Base-by-base conservation (phyloP, 768 basidiomycete species). In the Pleurotus eryngii region DNA sequence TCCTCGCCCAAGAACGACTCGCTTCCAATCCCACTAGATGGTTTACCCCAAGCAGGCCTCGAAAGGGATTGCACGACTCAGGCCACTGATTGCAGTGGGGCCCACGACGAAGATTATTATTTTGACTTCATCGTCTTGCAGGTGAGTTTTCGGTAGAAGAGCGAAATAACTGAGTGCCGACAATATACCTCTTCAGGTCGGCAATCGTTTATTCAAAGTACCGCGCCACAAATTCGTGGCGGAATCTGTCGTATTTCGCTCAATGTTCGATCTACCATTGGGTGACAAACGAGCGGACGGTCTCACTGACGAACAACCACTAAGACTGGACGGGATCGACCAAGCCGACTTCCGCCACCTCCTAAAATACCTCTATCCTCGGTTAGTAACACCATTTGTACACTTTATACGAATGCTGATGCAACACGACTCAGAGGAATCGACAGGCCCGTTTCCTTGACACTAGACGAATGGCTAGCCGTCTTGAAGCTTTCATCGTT, bases 241-340 rank as follows among this genome's bases (percentile, higher is more conserved):
- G 18, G 59, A 60, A 35, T 60, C 39, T 8, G 26, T 24, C 22
- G 20, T 60, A 6, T 56, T 60, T 15, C 47, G 26, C 2, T 47
- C 38, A 3, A 60, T 60, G 59, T 60, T 60, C 37, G 55, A 57
- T n/a, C 37, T 60, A 12, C 59, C 59, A 22, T 20, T 38, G 14
- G 14, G 42, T 11, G 47, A 27, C 35, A 18, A 38, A 20, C 6
- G 27, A 24, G 46, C 55, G 8, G 59, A 60, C 37, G 59, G 59
- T 9, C 18, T 38, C 35, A 49, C 39, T 51, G 48, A 60, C 26
- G 38, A 50, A 3, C 55, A 57, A 45, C 59, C 59, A 11, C 43
- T 60, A 38, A 46, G 56, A 5, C 59, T 60, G 3, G 59, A 57
- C 17, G 59, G 55, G 20, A 38, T 60, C 6, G 35, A 26, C 14